Conservation (phyloP, 345 rosid species). For the Arabidopsis arenosa region DNA sequence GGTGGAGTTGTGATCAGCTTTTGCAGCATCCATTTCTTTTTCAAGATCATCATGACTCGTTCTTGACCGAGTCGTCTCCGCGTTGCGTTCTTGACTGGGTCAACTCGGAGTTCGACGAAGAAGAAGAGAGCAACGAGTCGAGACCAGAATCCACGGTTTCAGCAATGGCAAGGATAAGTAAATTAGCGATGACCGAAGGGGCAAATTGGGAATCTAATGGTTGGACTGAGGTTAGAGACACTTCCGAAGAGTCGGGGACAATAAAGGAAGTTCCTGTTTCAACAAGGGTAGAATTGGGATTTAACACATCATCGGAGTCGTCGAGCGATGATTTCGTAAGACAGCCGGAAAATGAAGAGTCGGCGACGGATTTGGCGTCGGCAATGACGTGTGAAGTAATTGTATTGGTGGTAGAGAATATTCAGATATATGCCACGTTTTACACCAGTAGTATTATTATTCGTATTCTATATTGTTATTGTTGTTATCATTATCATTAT, state of each 20-base stretch:
- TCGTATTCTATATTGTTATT: slow-evolving; percentile 21
- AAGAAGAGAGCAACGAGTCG: slow-evolving; percentile 18
- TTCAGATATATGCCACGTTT: slow-evolving; percentile 44
- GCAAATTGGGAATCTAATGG: slow-evolving; percentile 66
- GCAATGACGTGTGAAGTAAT: slow-evolving; percentile 27
- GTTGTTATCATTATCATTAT: not conserved
- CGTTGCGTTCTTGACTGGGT: slow-evolving; percentile 75
- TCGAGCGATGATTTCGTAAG: too few relatives aligned
- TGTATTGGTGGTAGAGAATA: slow-evolving; percentile 47
- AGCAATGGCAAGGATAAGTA: slow-evolving; percentile 48
- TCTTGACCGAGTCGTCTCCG: slow-evolving; percentile 59
- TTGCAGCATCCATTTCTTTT: slow-evolving; percentile 64
- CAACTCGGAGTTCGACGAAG: slow-evolving; percentile 52
- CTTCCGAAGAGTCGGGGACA: slow-evolving; percentile 28
- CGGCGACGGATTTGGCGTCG: slow-evolving; percentile 22
- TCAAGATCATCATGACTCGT: slow-evolving; percentile 31
- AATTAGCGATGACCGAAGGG: slow-evolving; percentile 47
- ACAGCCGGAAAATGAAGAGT: slow-evolving; percentile 5
- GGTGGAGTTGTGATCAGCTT: slow-evolving; percentile 85
- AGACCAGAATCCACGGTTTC: slow-evolving; percentile 22
- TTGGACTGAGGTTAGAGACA: slow-evolving; percentile 56
- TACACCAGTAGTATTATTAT: slow-evolving; percentile 18
- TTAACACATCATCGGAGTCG: slow-evolving; percentile 16
- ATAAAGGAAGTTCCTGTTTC: slow-evolving; percentile 38
- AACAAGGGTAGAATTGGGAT: slow-evolving; percentile 37